Conservation (phyloP, 106 monocot species). For the Dioscorea alata region DNA sequence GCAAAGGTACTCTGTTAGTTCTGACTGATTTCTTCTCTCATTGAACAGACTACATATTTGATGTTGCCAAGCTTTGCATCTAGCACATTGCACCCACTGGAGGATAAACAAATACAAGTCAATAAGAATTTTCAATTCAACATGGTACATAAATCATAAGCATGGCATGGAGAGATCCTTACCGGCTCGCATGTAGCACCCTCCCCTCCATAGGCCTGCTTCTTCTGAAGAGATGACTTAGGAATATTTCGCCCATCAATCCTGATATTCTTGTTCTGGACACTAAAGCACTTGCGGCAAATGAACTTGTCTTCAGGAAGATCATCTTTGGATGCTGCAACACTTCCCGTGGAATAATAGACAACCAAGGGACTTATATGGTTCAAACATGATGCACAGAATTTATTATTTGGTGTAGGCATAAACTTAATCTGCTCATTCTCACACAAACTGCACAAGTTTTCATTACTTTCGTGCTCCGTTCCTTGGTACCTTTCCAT, state of each 20-base stretch:
- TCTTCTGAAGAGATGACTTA: conserved; percentile 41
- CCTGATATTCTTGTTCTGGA: conserved; percentile 28
- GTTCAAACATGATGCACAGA: conserved; percentile 43
- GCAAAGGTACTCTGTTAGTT: conserved; percentile 47
- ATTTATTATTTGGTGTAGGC: conserved; percentile 27
- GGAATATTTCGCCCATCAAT: conserved; percentile 17
- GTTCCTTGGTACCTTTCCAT: conserved; percentile 5
- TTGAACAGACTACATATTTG: conserved; percentile 84
- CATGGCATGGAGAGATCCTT: neutral
- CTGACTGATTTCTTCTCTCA: conserved; percentile 30
- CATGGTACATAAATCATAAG: neutral
- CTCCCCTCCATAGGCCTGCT: conserved; percentile 26
- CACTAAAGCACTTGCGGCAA: conserved; percentile 55
- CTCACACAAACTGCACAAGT: conserved; percentile 51
- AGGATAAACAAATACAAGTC: neutral
- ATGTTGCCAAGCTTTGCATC: conserved; percentile 74
- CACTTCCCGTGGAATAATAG: conserved; percentile 32
- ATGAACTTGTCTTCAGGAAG: conserved; percentile 20
- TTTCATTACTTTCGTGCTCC: conserved; percentile 10
- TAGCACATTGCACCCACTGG: conserved; percentile 86
- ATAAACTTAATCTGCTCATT: conserved; percentile 44
- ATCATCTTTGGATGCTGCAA: conserved; percentile 5
- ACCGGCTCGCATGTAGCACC: conserved; percentile 50
- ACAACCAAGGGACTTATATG: conserved; percentile 37
- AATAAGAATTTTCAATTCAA: neutral